Percentiles rank a stretch among this genome's conserved stretches.
Evolutionary conservation across 257 asterid genomes (phyloP).

Genomic region (Solanum bulbocastanum): DNA sequence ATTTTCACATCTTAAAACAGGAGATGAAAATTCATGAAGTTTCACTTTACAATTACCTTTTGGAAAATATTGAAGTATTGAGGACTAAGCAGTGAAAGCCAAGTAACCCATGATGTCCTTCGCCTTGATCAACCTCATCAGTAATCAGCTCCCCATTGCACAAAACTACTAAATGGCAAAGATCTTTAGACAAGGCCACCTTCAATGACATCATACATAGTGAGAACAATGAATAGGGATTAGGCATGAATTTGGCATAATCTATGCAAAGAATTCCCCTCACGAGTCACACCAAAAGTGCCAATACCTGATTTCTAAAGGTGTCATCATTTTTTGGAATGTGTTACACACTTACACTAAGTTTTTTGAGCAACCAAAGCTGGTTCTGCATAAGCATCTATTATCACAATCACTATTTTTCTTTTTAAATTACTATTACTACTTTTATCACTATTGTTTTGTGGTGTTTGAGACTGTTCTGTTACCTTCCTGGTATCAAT

Average conservation of each 20-base stretch:
- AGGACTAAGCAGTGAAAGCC: constrained; percentile 71
- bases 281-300: not conserved
- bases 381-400: not conserved
- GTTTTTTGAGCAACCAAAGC: not conserved
- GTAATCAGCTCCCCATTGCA: constrained; percentile 60
- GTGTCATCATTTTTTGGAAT: not conserved
- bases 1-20: not conserved
- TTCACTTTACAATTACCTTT: constrained; percentile 42
- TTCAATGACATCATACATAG: constrained; percentile 18
- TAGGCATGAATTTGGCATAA: not conserved
- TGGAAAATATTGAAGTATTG: constrained; percentile 67
- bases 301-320: not conserved
- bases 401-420: not conserved
- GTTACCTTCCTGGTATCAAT: not conserved
- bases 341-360: not conserved
- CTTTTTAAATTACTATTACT: not conserved
- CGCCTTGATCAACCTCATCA: constrained; percentile 28
- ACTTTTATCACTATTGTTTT: not conserved
- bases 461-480: not conserved
- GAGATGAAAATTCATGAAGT: not conserved
- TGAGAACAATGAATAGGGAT: not conserved
- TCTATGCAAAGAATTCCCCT: not conserved
- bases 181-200: constrained; percentile 80
- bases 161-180: constrained; percentile 52
- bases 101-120: constrained; percentile 25